These are phyloP conservation scores for Elaphomyces granulatus DNA, from an alignment of 495 filamentous ascomycete species.

Conservation along the genomic window DNA sequence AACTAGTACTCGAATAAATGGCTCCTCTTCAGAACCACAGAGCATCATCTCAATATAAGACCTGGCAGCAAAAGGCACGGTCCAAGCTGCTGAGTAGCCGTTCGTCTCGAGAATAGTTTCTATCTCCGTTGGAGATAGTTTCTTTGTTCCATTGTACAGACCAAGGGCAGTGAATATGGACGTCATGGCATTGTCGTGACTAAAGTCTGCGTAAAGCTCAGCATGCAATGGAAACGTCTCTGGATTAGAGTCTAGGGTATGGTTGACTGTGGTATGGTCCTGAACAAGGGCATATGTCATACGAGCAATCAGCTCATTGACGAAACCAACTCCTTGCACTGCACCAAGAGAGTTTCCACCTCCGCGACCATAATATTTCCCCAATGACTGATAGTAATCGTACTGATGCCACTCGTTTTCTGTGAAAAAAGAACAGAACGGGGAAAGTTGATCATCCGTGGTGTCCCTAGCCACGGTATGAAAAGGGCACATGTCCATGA, in stretches of 20 bases:
- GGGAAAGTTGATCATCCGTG: constrained; percentile 27
- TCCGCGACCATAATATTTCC: constrained; percentile 69
- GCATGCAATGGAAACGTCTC: constrained; percentile 54
- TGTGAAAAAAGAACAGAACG: constrained; percentile 62
- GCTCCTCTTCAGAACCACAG: constrained; percentile 35
- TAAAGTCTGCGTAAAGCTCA: constrained; percentile 68
- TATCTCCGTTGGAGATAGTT: constrained; percentile 33
- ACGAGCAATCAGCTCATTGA: constrained; percentile 73
- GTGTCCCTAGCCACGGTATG: constrained; percentile 46
- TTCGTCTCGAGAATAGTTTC: constrained; percentile 28
- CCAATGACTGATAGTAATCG: constrained; percentile 59
- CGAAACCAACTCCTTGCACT: constrained; percentile 71
- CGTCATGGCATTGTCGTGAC: constrained; percentile 75
- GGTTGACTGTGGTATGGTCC: constrained; percentile 57
- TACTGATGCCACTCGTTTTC: constrained; percentile 55
- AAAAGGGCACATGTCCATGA: constrained; percentile 85
- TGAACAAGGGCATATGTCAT: constrained; percentile 45
- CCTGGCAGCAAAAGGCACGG: constrained; percentile 63
- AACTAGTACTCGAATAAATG: constrained; percentile 60
- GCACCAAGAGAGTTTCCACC: constrained; percentile 62
- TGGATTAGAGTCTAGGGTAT: constrained; percentile 46
- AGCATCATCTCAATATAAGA: constrained; percentile 76
- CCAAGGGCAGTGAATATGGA: constrained; percentile 58
- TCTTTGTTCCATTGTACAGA: constrained; percentile 46
- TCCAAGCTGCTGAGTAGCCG: constrained; percentile 57